Base-by-base conservation (phyloP, 2,329 filamentous ascomycete genomes). In the Penicillium sp. region DNA sequence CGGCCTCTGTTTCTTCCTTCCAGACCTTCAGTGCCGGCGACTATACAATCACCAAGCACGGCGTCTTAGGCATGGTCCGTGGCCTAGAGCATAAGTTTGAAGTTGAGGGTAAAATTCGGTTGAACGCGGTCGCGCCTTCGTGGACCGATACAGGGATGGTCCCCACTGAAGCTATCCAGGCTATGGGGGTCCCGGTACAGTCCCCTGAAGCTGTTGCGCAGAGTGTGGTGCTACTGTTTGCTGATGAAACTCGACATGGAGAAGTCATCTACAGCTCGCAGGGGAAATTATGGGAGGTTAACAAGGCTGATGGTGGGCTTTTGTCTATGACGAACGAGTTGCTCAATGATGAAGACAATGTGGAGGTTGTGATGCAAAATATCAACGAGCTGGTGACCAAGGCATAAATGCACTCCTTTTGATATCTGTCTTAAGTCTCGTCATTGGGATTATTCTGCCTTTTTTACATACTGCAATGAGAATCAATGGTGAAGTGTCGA, bases 41-140 rank as follows among this genome's bases (percentile, higher is more conserved):
- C 67, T 88, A 88, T 61, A 69, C 81, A 1, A 80, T 82, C 1
- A 75, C 84, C 30, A 88, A 88, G 61, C 83, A 86, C 58, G 86
- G 80, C 24, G 81, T 86, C 0, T 64, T 87, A 0, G 85, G 86
- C 2, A 81, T 85, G 58, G 78, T 84, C 24, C 80, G 85, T 30
- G 81, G 82, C 3, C 72, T 85, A 10, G 71, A 22, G 17, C 17
- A 42, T 15, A 26, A 79, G 1, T 72, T 74, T 2, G 71, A 80
- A 3, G 65, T 85, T 22, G 53, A 61, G 47, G 62, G 83, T 1
- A 81, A 83, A 1, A 81, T 88, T 47, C 82, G 86, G 15, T 70
- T 88, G 55, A 88, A 88, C 74, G 81, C 78, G 6, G 74, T 88
- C 22, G 80, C 83, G 1, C 85, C 86, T 1, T 82, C 78, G 33